phyloP scores from a whole-genome alignment of 169 alveolate genomes.

The Theileria equi region DNA sequence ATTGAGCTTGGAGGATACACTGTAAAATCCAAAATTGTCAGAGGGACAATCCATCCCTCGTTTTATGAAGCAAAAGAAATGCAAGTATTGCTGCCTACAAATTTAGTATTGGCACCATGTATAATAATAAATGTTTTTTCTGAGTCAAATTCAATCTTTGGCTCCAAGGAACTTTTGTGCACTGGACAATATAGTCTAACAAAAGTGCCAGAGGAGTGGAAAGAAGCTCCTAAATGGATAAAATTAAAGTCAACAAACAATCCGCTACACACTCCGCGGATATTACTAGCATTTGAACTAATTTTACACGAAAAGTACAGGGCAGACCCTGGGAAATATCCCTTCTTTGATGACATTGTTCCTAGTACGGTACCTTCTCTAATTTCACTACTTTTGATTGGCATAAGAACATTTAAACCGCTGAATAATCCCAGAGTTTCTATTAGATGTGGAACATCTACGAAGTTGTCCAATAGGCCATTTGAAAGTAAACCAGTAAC shows the following conservation, averaged over 20 bases:
- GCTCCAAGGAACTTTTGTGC: conserved; percentile 65
- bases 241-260: conserved; percentile 75
- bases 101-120: conserved; percentile 83
- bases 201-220: conserved; percentile 87
- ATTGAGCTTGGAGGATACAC: conserved; percentile 81
- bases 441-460: conserved; percentile 76
- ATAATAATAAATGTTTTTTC: conserved; percentile 74
- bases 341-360: conserved; percentile 84
- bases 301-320: conserved; percentile 71
- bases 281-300: conserved; percentile 83
- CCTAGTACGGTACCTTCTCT: conserved; percentile 80
- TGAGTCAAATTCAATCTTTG: conserved; percentile 64
- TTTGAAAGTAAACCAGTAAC: conserved; percentile 36
- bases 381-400: conserved; percentile 79
- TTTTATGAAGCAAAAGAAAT: conserved; percentile 85
- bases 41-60: conserved; percentile 80
- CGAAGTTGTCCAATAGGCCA: conserved; percentile 63
- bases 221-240: conserved; percentile 85
- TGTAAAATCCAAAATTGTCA: conserved; percentile 72
- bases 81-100: conserved; percentile 81
- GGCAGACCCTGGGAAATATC: conserved; percentile 64
- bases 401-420: conserved; percentile 80
- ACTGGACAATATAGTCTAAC: conserved; percentile 69
- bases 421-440: conserved; percentile 77
- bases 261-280: conserved; percentile 76